A percentile compares a stretch with the other conserved stretches of the same genome.
Evolutionary conservation across 805 yeast species (phyloP).

Genomic region (Blastobotrys chiropterorum): DNA sequence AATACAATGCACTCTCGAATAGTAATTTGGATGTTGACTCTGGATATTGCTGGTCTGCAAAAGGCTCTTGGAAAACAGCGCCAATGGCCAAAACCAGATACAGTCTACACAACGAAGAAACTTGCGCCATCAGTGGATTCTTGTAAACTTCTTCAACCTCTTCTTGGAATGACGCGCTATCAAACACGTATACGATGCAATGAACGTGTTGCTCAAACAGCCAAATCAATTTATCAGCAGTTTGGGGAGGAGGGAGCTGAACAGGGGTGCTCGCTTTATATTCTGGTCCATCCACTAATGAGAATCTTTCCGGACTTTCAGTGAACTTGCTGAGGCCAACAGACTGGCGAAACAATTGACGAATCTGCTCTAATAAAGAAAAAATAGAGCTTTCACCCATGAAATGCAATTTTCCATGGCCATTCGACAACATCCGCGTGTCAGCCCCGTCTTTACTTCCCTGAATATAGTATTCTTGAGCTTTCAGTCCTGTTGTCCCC

Average conservation of each 20-base stretch:
- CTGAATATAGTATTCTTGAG: neutral
- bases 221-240: neutral
- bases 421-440: neutral
- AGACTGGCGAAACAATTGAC: neutral
- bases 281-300: neutral
- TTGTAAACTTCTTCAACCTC: neutral
- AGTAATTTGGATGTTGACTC: neutral
- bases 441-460: neutral
- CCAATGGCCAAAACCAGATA: neutral
- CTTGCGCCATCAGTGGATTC: neutral
- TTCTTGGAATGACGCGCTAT: neutral
- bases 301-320: neutral
- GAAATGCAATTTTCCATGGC: neutral
- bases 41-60: neutral
- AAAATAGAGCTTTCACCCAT: neutral
- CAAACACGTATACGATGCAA: neutral
- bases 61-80: neutral
- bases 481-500: too few relatives aligned
- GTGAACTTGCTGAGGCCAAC: neutral
- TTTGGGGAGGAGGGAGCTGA: neutral
- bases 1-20: neutral
- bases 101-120: neutral
- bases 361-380: neutral
- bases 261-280: neutral
- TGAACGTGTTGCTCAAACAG: neutral